Conservation (phyloP, 2,329 filamentous ascomycete genomes). For the Colletotrichum tropicicola region DNA sequence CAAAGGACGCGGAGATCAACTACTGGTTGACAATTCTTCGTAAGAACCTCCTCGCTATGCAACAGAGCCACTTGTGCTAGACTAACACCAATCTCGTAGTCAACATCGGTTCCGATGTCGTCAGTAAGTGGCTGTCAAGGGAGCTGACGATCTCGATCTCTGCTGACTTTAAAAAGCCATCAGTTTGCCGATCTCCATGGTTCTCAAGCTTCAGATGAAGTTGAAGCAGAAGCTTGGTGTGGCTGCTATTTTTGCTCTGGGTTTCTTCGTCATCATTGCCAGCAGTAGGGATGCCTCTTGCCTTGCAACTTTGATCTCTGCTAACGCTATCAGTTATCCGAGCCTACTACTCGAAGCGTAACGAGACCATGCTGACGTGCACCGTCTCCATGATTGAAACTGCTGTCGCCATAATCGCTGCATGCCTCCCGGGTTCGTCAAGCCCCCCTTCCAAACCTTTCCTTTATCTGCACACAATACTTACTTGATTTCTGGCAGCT, state of each 20-base stretch:
- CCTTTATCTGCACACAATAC: not conserved
- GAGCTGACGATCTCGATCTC: accelerated
- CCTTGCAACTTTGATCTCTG: accelerated
- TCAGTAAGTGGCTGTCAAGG: not conserved
- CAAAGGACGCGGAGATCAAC: constrained; percentile 24
- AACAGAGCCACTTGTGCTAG: not conserved
- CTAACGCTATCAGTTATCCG: constrained; percentile 37
- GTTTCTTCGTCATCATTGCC: constrained; percentile 41
- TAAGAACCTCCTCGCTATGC: constrained; percentile 6
- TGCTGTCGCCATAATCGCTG: constrained; percentile 48
- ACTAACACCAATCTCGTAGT: not conserved
- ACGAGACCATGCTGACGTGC: constrained; percentile 47
- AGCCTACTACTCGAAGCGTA: constrained; percentile 43
- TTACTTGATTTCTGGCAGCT: not conserved
- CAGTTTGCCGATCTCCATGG: constrained; percentile 44
- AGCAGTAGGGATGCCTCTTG: constrained; percentile 34
- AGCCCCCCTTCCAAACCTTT: not conserved
- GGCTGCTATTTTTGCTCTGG: constrained; percentile 40
- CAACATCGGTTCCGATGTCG: constrained; percentile 4
- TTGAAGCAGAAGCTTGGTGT: constrained; percentile 43
- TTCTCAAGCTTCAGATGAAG: constrained; percentile 44
- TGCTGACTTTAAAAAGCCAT: constrained; percentile 35
- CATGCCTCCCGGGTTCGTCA: constrained; percentile 44
- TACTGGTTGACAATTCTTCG: constrained; percentile 31
- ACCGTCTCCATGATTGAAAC: constrained; percentile 49